Evolutionary conservation across 192 early-diverging fungal species (phyloP), one percentile per base, ranked within the genome.

Genomic region (Diversispora eburnea): DNA sequence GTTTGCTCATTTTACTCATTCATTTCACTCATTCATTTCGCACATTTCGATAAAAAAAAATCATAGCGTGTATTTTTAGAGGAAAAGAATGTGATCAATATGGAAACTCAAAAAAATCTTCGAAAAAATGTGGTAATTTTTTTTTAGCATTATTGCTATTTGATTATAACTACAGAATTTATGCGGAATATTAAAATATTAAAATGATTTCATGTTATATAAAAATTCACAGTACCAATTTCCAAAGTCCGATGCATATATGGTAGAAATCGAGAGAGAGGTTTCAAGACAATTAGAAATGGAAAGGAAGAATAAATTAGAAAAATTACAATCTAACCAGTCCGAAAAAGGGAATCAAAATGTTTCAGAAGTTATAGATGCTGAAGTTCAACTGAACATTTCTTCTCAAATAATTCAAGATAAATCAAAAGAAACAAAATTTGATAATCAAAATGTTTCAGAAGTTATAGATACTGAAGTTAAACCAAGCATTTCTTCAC

Each of bases 201-300:
- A 33, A 33, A 33, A 33, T 33, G 25, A 2, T 33, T 33, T 33
- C 25, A 62, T 49, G 76, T 61, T 17, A 55, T 57, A 33, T 5
- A 75, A 56, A 33, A 57, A 25, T 69, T 54, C 80, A 25, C 74
- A 85, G 78, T 73, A 79, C 33, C 42, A 75, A 48, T 85, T 84
- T 55, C 78, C 80, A 47, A 77, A 75, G 71, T 46, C 78, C 17
- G 75, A 81, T 4, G 71, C 43, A 33, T 84, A 83, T 60, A 70
- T 83, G 19, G 67, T 69, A 74, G 46, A 67, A 33, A 75, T 81
- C 43, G 42, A 77, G 56, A 33, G 46, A 8, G 77, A 80, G 63
- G 74, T 74, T 43, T 56, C 75, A n/a, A 75, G 73, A 13, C 68
- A 70, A 73, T 49, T 59, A 58, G 62, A 66, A 49, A 56, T 71